Percentiles rank a stretch among this genome's conserved stretches.
These are phyloP conservation scores for Cephaloascus fragrans DNA, from an alignment of 805 yeast genomes.

Conservation along the genomic window DNA sequence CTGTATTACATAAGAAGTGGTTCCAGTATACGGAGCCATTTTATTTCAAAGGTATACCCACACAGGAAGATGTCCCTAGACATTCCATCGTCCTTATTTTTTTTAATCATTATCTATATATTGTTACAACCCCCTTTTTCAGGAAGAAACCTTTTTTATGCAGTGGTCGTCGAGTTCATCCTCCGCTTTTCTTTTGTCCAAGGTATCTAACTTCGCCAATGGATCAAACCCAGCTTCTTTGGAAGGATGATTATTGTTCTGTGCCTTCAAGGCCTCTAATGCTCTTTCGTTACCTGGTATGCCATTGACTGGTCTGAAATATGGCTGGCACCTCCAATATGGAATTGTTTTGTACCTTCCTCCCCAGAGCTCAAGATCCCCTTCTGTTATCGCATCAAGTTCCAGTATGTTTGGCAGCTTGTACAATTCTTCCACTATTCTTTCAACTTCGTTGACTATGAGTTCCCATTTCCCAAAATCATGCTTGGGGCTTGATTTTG, in stretches of 20 bases:
- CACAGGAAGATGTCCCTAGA: no score
- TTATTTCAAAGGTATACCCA: no score
- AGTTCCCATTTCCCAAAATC: slow-evolving; percentile 32
- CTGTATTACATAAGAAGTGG: no score
- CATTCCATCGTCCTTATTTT: no score
- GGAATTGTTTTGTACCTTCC: slow-evolving; percentile 77
- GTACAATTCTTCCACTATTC: slow-evolving; percentile 48
- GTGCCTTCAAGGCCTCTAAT: slow-evolving; percentile 31
- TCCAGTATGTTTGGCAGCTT: slow-evolving; percentile 39
- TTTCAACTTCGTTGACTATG: slow-evolving; percentile 58
- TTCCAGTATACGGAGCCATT: no score
- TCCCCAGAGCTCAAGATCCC: slow-evolving; percentile 61
- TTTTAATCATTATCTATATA: no score
- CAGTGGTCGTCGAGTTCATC: not conserved
- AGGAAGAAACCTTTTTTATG: not conserved
- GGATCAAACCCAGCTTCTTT: slow-evolving; percentile 15
- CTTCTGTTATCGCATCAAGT: slow-evolving; percentile 44
- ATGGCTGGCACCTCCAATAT: slow-evolving; percentile 95
- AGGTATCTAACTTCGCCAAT: slow-evolving; percentile 11
- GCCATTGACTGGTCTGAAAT: slow-evolving; percentile 85
- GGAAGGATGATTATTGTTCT: slow-evolving; percentile 68
- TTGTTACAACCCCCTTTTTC: no score
- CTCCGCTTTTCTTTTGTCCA: not conserved
- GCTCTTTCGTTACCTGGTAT: slow-evolving; percentile 34
- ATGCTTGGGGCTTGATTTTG: slow-evolving; percentile 34